Conservation (phyloP, 2,329 filamentous ascomycete genomes). For the Paradendryphiella salina region DNA sequence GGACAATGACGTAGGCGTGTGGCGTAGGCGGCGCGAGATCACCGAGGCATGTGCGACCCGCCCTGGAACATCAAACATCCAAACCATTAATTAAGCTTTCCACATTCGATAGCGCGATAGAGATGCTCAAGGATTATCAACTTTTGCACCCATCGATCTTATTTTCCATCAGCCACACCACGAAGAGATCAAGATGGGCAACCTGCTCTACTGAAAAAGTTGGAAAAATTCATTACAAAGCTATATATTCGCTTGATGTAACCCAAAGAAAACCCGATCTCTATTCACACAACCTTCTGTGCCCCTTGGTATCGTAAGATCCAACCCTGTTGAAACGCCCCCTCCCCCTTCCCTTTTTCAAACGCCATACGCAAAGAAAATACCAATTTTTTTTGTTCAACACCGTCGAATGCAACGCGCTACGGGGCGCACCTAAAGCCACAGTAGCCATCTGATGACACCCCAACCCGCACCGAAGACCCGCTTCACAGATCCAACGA, state of each 20-base stretch:
- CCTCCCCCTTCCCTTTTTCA: no score
- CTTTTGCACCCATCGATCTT: not conserved
- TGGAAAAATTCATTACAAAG: constrained; percentile 3
- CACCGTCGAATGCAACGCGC: constrained; percentile 7
- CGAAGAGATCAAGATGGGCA: no score
- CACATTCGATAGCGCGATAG: not conserved
- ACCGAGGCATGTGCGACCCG: constrained; percentile 12
- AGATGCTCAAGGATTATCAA: not conserved
- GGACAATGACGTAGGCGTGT: constrained; percentile 21
- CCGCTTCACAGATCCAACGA: constrained; percentile 68
- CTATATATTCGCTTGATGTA: not conserved
- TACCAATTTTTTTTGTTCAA: not conserved
- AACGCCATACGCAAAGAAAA: constrained; percentile 6
- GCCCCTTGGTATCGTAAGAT: constrained; percentile 5
- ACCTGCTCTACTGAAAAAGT: not conserved
- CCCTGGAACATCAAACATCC: not conserved
- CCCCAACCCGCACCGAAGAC: constrained; percentile 62
- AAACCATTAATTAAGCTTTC: not conserved
- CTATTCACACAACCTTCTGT: constrained; percentile 10
- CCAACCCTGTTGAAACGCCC: constrained; percentile 1
- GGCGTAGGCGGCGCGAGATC: constrained; percentile 5
- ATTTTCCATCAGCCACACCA: no score
- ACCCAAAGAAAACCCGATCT: not conserved
- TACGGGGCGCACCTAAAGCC: constrained; percentile 49
- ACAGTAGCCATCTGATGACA: constrained; percentile 78